phyloP scores from a whole-genome alignment of 2,329 filamentous ascomycete species.

The Clarireedia paspali region DNA sequence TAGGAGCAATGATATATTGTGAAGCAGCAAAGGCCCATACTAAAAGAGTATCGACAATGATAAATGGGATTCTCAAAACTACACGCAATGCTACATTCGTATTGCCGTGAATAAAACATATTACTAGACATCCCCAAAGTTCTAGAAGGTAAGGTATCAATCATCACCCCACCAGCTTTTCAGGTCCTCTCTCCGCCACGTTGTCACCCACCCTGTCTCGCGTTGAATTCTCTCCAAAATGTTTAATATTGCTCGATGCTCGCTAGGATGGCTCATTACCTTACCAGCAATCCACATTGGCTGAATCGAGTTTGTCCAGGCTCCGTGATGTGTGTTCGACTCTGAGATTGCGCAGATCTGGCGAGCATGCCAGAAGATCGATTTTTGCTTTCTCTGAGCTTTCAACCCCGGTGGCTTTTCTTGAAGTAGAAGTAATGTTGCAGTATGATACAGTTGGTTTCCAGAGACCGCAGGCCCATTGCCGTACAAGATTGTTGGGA shows the following conservation, averaged over 20 bases:
- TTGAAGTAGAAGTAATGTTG: slow-evolving; percentile 28
- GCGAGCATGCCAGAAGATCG: slow-evolving; percentile 39
- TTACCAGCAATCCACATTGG: slow-evolving; percentile 41
- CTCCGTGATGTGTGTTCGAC: slow-evolving; percentile 37
- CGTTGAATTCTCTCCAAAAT: slow-evolving; percentile 41
- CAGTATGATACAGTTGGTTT: slow-evolving; percentile 31
- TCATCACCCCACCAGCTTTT: slow-evolving; percentile 42
- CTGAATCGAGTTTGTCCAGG: slow-evolving; percentile 39
- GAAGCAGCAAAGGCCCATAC: too few relatives aligned
- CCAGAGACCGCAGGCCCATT: slow-evolving; percentile 24
- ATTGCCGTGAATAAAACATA: too few relatives aligned
- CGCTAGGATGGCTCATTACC: slow-evolving; percentile 36
- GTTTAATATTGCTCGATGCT: slow-evolving; percentile 39
- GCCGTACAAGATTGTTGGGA: slow-evolving; percentile 16
- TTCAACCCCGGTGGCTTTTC: slow-evolving; percentile 25
- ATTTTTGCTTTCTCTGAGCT: slow-evolving; percentile 28
- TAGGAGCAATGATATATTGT: too few relatives aligned
- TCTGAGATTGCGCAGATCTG: slow-evolving; percentile 39
- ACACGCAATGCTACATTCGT: too few relatives aligned
- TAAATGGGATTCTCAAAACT: too few relatives aligned
- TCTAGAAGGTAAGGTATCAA: too few relatives aligned
- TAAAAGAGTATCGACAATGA: too few relatives aligned
- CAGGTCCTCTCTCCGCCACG: slow-evolving; percentile 45
- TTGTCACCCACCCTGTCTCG: slow-evolving; percentile 45
- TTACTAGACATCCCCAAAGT: too few relatives aligned